Base-by-base conservation (phyloP, 306 rosid genomes). In the Begonia masoniana region DNA sequence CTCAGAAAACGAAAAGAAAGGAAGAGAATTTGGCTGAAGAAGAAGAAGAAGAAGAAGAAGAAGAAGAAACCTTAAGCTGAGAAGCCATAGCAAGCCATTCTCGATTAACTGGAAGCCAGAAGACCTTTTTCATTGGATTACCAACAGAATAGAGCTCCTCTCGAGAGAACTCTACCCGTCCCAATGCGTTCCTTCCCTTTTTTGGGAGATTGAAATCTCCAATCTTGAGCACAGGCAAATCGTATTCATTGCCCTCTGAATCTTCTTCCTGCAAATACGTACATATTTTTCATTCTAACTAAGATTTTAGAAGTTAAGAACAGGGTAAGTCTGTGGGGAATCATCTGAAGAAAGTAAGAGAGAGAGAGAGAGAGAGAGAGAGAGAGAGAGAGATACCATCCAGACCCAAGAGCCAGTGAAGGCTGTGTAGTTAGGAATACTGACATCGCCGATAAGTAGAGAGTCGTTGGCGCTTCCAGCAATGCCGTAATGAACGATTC, bases 401-500 rank as follows among this genome's bases (percentile, higher is more conserved):
- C n/a, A 45, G n/a, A 3, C 0, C 78, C 78, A 80, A 4, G 70
- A 56, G 14, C 76, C 82, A 41, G 82, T 63, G 61, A 76, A 45
- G 39, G 47, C 41, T 53, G 76, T 52, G 49, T 76, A 68, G 10
- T 67, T 63, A 1, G 80, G 80, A 56, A 76, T 70, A 52, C 72
- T 53, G 14, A 76, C 74, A 65, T 73, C 80, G 21, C 77, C 78
- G 35, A 76, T 68, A 50, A 73, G 71, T 78, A 80, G 52, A 19
- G 82, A 80, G 35, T 48, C 47, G 49, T 76, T 76, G 35, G 65
- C 65, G 46, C 62, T 80, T 6, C 87, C 80, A 16, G 76, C 67
- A 51, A 76, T 76, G 2, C 86, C 82, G 53, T 73, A 76, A 47
- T 76, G 86, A 46, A 76, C 14, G 15, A 76, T 67, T 31, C 86